These are phyloP conservation scores for Platanthera zijinensis DNA, from an alignment of 106 monocot species.

Conservation along the genomic window DNA sequence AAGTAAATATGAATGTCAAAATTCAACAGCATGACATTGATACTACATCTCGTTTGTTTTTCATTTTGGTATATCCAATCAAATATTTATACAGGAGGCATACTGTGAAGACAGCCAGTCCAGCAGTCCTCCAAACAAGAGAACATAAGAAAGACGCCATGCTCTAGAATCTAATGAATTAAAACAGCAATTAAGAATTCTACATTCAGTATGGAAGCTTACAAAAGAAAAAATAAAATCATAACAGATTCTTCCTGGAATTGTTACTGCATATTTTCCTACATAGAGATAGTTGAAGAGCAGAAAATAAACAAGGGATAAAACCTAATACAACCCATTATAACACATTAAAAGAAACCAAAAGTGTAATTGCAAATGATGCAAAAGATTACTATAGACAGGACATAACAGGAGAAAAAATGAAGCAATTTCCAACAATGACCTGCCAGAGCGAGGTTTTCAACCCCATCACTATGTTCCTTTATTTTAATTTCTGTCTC, in stretches of 20 bases:
- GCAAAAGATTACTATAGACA: neutral
- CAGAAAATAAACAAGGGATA: neutral
- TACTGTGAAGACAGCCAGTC: neutral
- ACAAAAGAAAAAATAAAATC: neutral
- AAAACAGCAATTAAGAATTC: neutral
- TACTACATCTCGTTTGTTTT: neutral
- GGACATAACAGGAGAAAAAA: neutral
- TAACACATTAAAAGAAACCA: neutral
- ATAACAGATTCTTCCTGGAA: neutral
- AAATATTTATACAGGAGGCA: neutral
- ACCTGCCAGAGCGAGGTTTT: constrained; percentile 24
- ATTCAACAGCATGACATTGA: neutral
- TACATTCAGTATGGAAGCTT: neutral
- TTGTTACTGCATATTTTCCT: neutral
- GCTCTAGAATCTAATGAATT: neutral
- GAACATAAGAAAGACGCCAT: neutral
- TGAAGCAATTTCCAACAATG: neutral
- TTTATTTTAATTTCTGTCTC: constrained; percentile 23
- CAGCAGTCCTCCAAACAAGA: neutral
- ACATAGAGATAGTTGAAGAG: neutral
- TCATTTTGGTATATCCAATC: neutral
- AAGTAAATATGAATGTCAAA: neutral
- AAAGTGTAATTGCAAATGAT: neutral
- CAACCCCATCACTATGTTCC: constrained; percentile 21
- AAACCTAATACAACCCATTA: neutral